phyloP scores from a whole-genome alignment of 768 basidiomycete genomes.

The Naganishia vishniacii region DNA sequence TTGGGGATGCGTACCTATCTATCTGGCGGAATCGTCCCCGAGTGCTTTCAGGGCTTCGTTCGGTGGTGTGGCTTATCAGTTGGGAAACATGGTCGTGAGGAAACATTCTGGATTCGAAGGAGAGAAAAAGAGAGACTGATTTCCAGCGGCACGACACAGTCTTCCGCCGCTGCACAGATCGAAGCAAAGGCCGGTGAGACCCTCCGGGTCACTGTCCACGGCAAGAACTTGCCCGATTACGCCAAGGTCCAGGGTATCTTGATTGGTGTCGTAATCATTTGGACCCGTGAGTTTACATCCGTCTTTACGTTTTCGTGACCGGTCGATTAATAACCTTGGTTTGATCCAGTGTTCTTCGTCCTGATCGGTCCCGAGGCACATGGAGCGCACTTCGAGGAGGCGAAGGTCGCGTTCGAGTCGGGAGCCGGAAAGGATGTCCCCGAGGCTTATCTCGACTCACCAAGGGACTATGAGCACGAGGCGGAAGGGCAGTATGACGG shows the following conservation, averaged over 20 bases:
- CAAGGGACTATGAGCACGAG: too few species aligned
- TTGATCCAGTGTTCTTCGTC: constrained; percentile 60
- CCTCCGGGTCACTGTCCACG: constrained; percentile 48
- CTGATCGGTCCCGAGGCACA: constrained; percentile 77
- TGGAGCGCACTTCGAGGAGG: constrained; percentile 75
- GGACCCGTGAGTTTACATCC: constrained; percentile 35
- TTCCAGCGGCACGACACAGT: too few species aligned
- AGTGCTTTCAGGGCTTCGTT: constrained; percentile 84
- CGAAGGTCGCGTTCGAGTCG: constrained; percentile 71
- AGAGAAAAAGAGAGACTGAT: constrained; percentile 41
- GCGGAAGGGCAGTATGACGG: too few species aligned
- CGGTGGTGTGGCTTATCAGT: constrained; percentile 76
- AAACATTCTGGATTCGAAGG: background rate
- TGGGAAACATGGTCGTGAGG: constrained; percentile 58
- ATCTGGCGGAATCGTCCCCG: constrained; percentile 75
- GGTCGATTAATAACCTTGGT: constrained; percentile 1
- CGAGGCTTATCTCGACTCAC: too few species aligned
- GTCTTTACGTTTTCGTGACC: constrained; percentile 4
- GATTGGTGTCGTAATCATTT: constrained; percentile 73
- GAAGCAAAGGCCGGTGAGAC: constrained; percentile 67
- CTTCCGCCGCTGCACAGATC: constrained; percentile 70
- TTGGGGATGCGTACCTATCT: constrained; percentile 83
- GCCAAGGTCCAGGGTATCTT: constrained; percentile 53
- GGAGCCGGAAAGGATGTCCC: too few species aligned
- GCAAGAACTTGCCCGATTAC: constrained; percentile 23